Conservation (phyloP, 345 rosid species). For the Lepidium sativum region DNA sequence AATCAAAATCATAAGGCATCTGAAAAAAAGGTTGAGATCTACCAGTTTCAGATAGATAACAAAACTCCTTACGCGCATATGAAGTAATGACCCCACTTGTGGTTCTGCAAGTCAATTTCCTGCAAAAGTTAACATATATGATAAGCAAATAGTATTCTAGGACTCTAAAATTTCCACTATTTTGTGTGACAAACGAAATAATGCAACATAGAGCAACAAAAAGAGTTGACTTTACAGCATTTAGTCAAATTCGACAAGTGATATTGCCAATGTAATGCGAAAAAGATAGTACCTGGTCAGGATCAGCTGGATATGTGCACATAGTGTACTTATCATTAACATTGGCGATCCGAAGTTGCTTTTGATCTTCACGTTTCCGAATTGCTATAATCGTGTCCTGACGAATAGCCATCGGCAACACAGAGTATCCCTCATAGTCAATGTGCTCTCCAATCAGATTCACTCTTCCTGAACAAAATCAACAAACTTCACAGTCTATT, state of each 20-base stretch:
- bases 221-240: background rate
- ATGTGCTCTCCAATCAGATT: constrained; percentile 97
- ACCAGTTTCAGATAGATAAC: background rate
- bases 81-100: constrained; percentile 94
- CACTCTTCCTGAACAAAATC: constrained; percentile 62
- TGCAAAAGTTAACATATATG: constrained; percentile 26
- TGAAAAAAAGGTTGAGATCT: background rate
- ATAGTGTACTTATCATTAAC: constrained; percentile 57
- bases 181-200: background rate
- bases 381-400: constrained; percentile 87
- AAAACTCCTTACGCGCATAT: constrained; percentile 68
- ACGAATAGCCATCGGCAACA: constrained; percentile 96
- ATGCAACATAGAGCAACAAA: background rate
- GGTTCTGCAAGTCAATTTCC: constrained; percentile 87
- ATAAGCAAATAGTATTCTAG: background rate
- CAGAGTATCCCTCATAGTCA: constrained; percentile 97
- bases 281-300: constrained; percentile 48
- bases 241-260: background rate
- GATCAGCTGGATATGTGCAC: constrained; percentile 82
- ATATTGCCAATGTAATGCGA: background rate
- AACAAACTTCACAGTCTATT: background rate
- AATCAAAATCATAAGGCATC: background rate
- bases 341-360: constrained; percentile 61
- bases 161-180: background rate
- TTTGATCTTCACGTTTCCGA: constrained; percentile 45